Base-by-base conservation (phyloP, 352 stramenopile genomes). In the Phytophthora aleatoria region DNA sequence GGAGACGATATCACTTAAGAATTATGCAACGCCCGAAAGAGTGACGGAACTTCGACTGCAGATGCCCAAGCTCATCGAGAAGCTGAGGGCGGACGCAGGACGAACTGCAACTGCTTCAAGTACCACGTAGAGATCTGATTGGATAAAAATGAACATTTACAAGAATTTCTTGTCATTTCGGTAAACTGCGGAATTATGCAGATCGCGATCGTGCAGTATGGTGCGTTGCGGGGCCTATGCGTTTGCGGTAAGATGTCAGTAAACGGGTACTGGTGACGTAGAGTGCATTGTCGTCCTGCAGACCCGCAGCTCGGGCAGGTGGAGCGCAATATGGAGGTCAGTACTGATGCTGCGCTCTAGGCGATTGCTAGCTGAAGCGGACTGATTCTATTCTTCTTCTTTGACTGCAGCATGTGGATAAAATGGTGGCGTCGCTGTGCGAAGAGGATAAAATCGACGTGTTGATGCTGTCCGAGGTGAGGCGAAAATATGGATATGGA, bases 181-280 rank as follows among this genome's bases (percentile, higher is more conserved):
- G 5, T n/a, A 47, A 35, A 3, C 10, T 5, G 15, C 26, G 5
- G 12, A 61, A 33, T 20, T 3, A 88, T 94, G 77, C 81, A 84
- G 65, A 69, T 91, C 35, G 84, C 70, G 50, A 91, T 94, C 65
- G 81, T 94, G 27, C 83, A 94, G 68, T 92, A 89, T 77, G 84
- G 84, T 92, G 59, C 60, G 80, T 45, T 52, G 27, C 15, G 9
- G 41, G 27, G 10, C 10, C 4, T 13, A 11, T 8, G 35, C 3
- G 35, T 6, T 13, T 56, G 16, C 27, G 31, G 13, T 55, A 11
- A 44, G 27, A 31, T 15, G 51, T 16, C 16, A 43, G 0, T 61
- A 11, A 12, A 30, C 8, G 20, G 9, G 9, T 45, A 13, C 28
- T 39, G 28, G 55, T 28, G 35, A 6, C 60, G 31, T 43, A 3